Conservation (phyloP, 1,284 basidiomycete species). For the Exsudoporus floridanus region DNA sequence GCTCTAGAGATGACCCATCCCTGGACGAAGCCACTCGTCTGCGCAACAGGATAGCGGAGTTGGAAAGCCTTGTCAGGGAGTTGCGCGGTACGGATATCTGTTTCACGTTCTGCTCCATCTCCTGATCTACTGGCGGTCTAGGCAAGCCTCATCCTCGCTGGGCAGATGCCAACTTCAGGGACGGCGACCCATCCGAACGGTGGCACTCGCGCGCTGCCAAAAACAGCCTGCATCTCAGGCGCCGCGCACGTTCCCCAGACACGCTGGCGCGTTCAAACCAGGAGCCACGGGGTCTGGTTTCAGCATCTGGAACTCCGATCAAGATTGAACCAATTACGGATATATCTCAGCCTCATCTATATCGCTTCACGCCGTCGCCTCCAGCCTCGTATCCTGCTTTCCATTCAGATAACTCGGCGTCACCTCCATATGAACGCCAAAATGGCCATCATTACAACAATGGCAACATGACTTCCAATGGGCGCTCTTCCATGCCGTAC, state of each 20-base stretch:
- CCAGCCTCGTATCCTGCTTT: slow-evolving; percentile 43
- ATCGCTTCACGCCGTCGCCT: slow-evolving; percentile 60
- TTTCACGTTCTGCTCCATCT: slow-evolving; percentile 9
- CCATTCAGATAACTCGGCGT: slow-evolving; percentile 36
- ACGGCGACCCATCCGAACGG: slow-evolving; percentile 75
- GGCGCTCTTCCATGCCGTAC: slow-evolving; percentile 34
- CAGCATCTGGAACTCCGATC: slow-evolving; percentile 53
- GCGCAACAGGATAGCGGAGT: slow-evolving; percentile 82
- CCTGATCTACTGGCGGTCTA: slow-evolving; percentile 34
- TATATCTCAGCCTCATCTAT: slow-evolving; percentile 47
- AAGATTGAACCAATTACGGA: slow-evolving; percentile 56
- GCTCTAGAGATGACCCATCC: slow-evolving; percentile 74
- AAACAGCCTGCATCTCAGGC: slow-evolving; percentile 45
- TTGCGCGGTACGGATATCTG: slow-evolving; percentile 55
- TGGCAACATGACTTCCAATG: slow-evolving; percentile 33
- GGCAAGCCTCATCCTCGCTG: slow-evolving; percentile 81
- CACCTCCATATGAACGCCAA: slow-evolving; percentile 37
- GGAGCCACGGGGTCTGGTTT: slow-evolving; percentile 37
- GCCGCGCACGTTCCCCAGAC: slow-evolving; percentile 42
- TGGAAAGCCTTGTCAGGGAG: slow-evolving; percentile 85
- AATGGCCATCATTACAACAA: slow-evolving; percentile 36
- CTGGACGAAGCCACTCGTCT: slow-evolving; percentile 81
- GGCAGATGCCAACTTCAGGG: slow-evolving; percentile 74
- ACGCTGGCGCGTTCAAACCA: slow-evolving; percentile 36
- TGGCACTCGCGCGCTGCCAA: slow-evolving; percentile 83